Evolutionary conservation across 345 rosid genomes (phyloP).

Genomic region (Populus pruinosa): DNA sequence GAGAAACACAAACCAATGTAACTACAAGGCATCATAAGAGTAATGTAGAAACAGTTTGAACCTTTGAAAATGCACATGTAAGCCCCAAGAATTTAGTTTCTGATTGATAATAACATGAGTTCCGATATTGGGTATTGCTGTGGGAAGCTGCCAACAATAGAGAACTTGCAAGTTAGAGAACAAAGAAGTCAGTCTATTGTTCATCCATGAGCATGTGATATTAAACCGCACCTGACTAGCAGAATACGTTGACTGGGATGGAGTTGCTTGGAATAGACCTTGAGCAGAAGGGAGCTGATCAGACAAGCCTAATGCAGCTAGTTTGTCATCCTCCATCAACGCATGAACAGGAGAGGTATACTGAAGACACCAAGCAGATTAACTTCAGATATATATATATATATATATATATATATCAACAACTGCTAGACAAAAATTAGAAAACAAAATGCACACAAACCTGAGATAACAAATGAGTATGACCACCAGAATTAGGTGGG

Average conservation of each 20-base stretch:
- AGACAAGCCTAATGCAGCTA: constrained; percentile 61
- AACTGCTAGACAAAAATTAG: background rate
- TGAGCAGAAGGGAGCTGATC: constrained; percentile 83
- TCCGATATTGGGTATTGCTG: constrained; percentile 72
- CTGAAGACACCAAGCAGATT: constrained; percentile 38
- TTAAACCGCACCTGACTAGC: constrained; percentile 50
- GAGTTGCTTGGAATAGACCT: constrained; percentile 75
- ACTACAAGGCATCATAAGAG: constrained; percentile 2
- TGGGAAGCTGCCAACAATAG: constrained; percentile 52
- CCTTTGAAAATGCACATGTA: constrained; percentile 93
- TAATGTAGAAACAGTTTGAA: constrained; percentile 27
- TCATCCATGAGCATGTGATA: background rate
- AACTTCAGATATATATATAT: background rate
- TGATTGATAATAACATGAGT: constrained; percentile 79
- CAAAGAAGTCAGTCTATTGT: background rate
- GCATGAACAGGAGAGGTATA: constrained; percentile 64
- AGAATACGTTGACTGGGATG: constrained; percentile 65
- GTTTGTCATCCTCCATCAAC: constrained; percentile 82
- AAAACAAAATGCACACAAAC: constrained; percentile 36
- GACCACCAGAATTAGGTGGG: constrained; percentile 65
- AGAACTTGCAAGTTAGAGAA: constrained; percentile 18
- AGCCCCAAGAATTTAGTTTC: constrained; percentile 61
- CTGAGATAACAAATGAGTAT: constrained; percentile 69
- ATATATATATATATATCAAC: background rate
- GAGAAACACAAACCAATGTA: background rate